Percentiles rank a stretch among this genome's conserved stretches.
These are phyloP conservation scores for Debaryomyces robertsiae DNA, from an alignment of 1,139 yeast genomes.

Conservation along the genomic window DNA sequence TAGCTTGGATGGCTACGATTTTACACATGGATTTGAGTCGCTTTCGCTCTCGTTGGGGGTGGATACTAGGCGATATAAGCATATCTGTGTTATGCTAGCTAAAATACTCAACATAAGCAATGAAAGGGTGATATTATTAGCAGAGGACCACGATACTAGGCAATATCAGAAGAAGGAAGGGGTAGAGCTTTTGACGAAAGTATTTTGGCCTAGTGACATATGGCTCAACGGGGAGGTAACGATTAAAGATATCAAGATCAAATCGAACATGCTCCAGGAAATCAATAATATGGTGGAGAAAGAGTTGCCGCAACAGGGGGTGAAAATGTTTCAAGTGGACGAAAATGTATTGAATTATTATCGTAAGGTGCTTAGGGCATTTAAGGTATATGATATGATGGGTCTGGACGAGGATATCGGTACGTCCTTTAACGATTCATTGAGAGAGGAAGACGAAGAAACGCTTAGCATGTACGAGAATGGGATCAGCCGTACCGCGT, in stretches of 20 bases:
- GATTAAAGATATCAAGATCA: slow-evolving; percentile 37
- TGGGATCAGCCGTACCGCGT: slow-evolving; percentile 22
- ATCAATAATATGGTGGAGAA: slow-evolving; percentile 35
- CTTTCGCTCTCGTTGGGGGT: slow-evolving; percentile 31
- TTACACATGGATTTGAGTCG: slow-evolving; percentile 24
- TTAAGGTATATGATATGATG: slow-evolving; percentile 37
- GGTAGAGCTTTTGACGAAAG: slow-evolving; percentile 36
- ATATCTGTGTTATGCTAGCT: slow-evolving; percentile 26
- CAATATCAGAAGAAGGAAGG: slow-evolving; percentile 6
- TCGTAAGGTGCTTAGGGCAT: slow-evolving; percentile 39
- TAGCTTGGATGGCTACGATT: slow-evolving; percentile 8
- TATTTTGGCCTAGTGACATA: slow-evolving; percentile 40
- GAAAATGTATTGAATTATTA: slow-evolving; percentile 37
- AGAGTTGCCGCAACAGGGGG: slow-evolving; percentile 21
- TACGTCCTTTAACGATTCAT: neutral
- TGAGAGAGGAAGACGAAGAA: slow-evolving; percentile 28
- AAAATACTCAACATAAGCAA: slow-evolving; percentile 24
- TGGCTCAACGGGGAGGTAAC: slow-evolving; percentile 41
- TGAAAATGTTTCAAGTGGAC: slow-evolving; percentile 24
- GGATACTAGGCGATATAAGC: slow-evolving; percentile 29
- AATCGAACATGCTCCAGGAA: slow-evolving; percentile 37
- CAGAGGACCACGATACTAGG: slow-evolving; percentile 2
- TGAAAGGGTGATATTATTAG: slow-evolving; percentile 13
- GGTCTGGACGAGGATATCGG: neutral
- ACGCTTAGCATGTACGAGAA: slow-evolving; percentile 17